phyloP scores from a whole-genome alignment of 805 yeast genomes.

The Suhomyces sp. region DNA sequence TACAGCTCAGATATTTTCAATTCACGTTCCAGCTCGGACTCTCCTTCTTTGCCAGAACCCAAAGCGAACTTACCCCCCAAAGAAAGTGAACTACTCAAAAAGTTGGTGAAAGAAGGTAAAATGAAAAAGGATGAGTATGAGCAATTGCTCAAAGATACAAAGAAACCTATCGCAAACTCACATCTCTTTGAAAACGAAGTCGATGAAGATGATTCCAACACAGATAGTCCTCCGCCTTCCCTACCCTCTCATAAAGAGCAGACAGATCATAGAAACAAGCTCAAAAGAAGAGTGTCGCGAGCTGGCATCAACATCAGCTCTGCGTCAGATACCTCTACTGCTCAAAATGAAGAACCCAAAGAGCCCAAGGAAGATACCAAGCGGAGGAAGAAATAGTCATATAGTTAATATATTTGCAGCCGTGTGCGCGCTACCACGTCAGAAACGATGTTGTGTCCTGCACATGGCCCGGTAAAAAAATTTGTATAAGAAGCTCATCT shows the following conservation, averaged over 20 bases:
- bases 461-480: conserved; percentile 1
- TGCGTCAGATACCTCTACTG: neutral
- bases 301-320: conserved; percentile 22
- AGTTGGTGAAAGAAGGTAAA: conserved; percentile 32
- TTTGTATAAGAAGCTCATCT: conserved; percentile 5
- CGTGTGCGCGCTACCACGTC: neutral
- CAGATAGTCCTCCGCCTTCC: conserved; percentile 3
- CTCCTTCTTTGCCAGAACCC: neutral
- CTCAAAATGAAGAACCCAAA: neutral
- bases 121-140: conserved; percentile 32
- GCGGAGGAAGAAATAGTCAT: conserved; percentile 3
- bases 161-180: conserved; percentile 27
- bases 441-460: neutral
- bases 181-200: conserved; percentile 42
- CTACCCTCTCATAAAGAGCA: conserved; percentile 2
- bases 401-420: conserved; percentile 1
- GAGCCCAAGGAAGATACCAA: conserved; percentile 4
- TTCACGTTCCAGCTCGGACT: neutral
- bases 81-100: conserved; percentile 34
- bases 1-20: neutral
- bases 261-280: conserved; percentile 8
- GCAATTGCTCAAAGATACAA: conserved; percentile 30
- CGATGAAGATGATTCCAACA: conserved; percentile 20
- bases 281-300: conserved; percentile 26
- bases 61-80: conserved; percentile 1